Base-by-base conservation (phyloP, 148 eudicot genomes). In the Vaccinium darrowii region DNA sequence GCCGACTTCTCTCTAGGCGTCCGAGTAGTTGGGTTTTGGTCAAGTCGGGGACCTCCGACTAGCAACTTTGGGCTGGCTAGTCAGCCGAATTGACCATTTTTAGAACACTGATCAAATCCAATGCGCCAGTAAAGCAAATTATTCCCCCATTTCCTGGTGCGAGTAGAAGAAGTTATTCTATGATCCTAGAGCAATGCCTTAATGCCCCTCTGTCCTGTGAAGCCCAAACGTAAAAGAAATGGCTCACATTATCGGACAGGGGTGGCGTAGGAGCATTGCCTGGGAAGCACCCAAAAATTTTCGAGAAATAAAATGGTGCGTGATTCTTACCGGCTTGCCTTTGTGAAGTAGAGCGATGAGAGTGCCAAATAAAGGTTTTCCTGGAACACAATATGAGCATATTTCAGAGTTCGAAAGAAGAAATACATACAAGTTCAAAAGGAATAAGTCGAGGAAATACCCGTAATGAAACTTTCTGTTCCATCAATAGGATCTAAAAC, bases 401-500 rank as follows among this genome's bases (percentile, higher is more conserved):
- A 53, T 9, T 53, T 53, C 15, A 25, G n/a, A 56, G 19, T 78
- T 78, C 56, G n/a, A 69, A 82, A 14, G 8, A n/a, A 15, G 60
- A 56, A 56, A 76, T 81, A 15, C 80, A 36, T 74, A 69, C 60
- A 69, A 56, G 3, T 33, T 13, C 15, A 63, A 7, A 33, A 18
- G 80, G 77, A 47, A 56, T 14, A 47, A 14, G 53, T 52, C 71
- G 76, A 33, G 2, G 18, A 81, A 12, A 30, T 92, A 90, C 98
- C 99, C 7, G 99, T 96, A 72, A 96, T 96, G 58, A 95, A 96
- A 89, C 99, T 94, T 91, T 94, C 95, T 75, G 99, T 96, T 75
- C 99, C 99, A 86, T 96, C 98, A 85, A 96, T 96, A 39, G 98
- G 99, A 89, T 94, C 99, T 85, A 96, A 88, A 63, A 96, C 99